Base-by-base conservation (phyloP, 164 flowering plant species). In the Sedum album region DNA sequence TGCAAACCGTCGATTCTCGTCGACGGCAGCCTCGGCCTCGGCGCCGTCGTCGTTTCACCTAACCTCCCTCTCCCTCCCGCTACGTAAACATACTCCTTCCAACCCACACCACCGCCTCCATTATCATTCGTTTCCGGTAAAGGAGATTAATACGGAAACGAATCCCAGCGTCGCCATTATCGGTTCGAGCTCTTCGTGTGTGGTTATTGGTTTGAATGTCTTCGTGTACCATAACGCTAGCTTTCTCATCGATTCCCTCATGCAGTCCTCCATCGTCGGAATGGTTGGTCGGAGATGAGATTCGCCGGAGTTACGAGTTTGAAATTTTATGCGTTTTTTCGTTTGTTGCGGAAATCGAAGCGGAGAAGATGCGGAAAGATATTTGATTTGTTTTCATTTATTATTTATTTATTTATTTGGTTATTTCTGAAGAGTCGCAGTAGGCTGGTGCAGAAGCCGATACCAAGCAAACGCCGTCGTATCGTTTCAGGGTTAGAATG, bases 101-200 rank as follows among this genome's bases (percentile, higher is more conserved):
- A 55, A 9, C 31, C 61, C 61, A 6, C 28, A 7, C 28, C 57
- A 9, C 26, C 28, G n/a, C 57, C 57, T 5, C n/a, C 51, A n/a
- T n/a, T n/a, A n/a, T n/a, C n/a, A n/a, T n/a, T n/a, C n/a, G n/a
- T 42, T 51, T 6, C 26, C 2, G 6, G 14, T 5, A 10, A 11
- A 51, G 26, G n/a, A 6, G 28, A 51, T 46, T 35, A 35, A 35
- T 2, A 51, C 57, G 10, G 57, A n/a, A 23, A 51, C 57, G 57
- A 51, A 51, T 3, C 57, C 57, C 26, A 51, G 57, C 57, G 57
- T 51, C 57, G 57, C 57, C 57, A 51, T 51, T 72, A 84, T 83
- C 23, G 86, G 85, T 36, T 83, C 90, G 41, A 88, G 81, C 78
- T 88, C 93, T 9, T 86, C 87, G 74, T 88, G 90, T 11, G 85